Evolutionary conservation across 1,284 basidiomycete species (phyloP), one percentile per base, ranked within the genome.

Genomic region (Cystobasidium sp.): DNA sequence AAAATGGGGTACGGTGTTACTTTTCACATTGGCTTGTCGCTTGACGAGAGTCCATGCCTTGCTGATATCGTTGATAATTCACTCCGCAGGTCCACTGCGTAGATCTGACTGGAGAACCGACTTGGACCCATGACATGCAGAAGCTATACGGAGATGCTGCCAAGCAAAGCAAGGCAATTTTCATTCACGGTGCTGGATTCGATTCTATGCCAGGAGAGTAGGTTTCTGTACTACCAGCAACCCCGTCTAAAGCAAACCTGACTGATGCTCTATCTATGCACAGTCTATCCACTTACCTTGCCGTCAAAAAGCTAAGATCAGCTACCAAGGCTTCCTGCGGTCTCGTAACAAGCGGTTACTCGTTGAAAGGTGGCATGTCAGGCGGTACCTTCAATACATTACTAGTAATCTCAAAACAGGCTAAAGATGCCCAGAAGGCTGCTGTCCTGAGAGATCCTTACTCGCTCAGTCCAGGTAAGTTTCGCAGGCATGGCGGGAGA

Each of bases 181-280:
- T 81, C 63, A 44, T 81, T 1, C 76, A 75, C 49, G 74, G 71
- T 12, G 72, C 69, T 47, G 80, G 79, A 14, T 80, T 77, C 73
- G 80, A 81, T 53, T 79, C 78, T 43, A 75, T 81, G 16, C 80
- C 80, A 22, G 75, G 74, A 12, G 80, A 81, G 69, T 71, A 51
- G 37, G 69, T 14, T 41, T 52, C 46, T 31, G 14, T 53, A 20
- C 31, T 31, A 31, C 31, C 31, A 31, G 31, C 31, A 31, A 31
- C 31, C 2, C 31, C 31, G 37, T 41, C 6, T 9, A 24, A 7
- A n/a, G 12, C 37, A 7, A 6, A 10, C 37, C 14, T 22, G 37
- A 41, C 12, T 41, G 16, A 6, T 24, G 24, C 18, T 31, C 31
- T 8, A 18, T 59, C 39, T 14, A 10, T 53, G 52, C 5, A 16